Evolutionary conservation across 805 yeast genomes (phyloP).

Genomic region (Myxozyma udenii): DNA sequence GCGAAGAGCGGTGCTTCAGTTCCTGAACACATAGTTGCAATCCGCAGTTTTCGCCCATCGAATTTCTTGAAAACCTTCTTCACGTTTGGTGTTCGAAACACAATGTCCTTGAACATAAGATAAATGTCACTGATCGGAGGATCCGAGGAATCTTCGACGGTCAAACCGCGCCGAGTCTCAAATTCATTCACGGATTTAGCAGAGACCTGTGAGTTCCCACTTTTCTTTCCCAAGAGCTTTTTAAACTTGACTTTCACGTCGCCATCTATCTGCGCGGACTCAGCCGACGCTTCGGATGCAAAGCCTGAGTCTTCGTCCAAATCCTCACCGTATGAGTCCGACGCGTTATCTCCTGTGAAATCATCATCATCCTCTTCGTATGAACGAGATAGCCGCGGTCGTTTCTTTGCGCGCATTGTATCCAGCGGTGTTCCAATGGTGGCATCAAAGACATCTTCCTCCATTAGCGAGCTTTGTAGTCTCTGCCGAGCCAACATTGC

Average conservation of each 20-base stretch:
- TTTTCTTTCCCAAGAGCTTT: background rate
- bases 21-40: conserved; percentile 20
- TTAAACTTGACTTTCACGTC: background rate
- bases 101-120: conserved; percentile 17
- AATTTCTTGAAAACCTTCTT: conserved; percentile 1
- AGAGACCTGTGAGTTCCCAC: background rate
- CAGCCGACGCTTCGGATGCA: background rate
- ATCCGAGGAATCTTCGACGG: conserved; percentile 11
- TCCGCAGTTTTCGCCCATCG: conserved; percentile 18
- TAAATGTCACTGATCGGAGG: conserved; percentile 14
- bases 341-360: background rate
- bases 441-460: too few species aligned
- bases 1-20: conserved; percentile 17
- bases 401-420: too few species aligned
- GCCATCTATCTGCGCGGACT: background rate
- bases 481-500: too few species aligned
- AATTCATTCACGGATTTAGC: conserved; percentile 4
- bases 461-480: too few species aligned
- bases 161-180: conserved; percentile 6
- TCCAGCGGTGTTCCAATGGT: too few species aligned
- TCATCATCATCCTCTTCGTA: background rate
- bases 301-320: background rate
- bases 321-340: background rate
- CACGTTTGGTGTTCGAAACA: conserved; percentile 2
- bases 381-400: too few species aligned